Evolutionary conservation across 371 early-diverging fungal genomes (phyloP), one percentile per base, ranked within the genome.

Genomic region (Rhizopus arrhizus): DNA sequence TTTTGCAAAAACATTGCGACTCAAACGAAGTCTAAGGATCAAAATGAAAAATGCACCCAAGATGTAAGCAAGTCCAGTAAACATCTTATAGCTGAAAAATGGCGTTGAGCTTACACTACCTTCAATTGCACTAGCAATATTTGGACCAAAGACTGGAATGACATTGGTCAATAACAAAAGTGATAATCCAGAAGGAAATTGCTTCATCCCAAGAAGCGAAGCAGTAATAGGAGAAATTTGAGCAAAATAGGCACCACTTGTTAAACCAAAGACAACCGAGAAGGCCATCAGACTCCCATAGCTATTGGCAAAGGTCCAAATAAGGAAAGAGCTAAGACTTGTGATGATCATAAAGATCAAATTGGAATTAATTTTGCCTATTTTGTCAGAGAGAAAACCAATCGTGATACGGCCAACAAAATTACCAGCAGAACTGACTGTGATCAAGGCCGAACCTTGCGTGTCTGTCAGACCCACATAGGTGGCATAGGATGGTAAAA

Each of bases 321-420:
- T 75, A 31, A 83, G 48, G 13, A 78, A 56, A 29, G 70, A 60
- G 42, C 73, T 69, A 3, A 77, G n/a, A 1, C 77, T 64, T 12
- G 73, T 55, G 12, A 80, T 56, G 6, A 66, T 28, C 10, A 68
- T 56, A 40, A 73, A 72, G 5, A 77, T 43, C 36, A 71, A 59
- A 45, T 76, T 61, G 8, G 72, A 61, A 42, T 82, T 80, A 22
- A 82, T 13, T 40, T 71, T 78, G 7, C 85, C 85, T 51, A 83
- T 56, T 3, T 56, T 53, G 63, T 85, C 85, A 22, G 73, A 78
- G 11, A 73, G 31, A 13, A 53, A 32, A 52, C 85, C 85, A 49
- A 72, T 71, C 0, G 72, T 8, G 34, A 88, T 64, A 60, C 89
- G 87, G 13, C 87, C 89, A n/a, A 82, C 52, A 31, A 82, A 84